Evolutionary conservation across 345 rosid genomes (phyloP).

Genomic region (Noccaea bulbosa): DNA sequence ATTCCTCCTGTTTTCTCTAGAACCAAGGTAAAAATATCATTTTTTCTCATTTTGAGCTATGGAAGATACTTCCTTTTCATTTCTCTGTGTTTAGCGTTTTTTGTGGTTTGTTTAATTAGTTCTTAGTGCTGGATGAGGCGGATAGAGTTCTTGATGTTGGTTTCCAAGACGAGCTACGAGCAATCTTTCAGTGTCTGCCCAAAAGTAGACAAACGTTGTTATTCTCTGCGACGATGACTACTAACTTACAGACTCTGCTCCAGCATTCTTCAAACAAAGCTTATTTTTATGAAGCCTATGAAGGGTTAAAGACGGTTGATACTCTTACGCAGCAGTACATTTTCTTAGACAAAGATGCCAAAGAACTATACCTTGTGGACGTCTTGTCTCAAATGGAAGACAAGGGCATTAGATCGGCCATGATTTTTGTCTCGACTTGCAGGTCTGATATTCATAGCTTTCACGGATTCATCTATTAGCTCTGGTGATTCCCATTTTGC

Average conservation of each 20-base stretch:
- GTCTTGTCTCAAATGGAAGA: conserved; percentile 83
- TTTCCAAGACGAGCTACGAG: conserved; percentile 82
- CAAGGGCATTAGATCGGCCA: conserved; percentile 83
- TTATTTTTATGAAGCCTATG: conserved; percentile 91
- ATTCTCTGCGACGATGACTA: conserved; percentile 96
- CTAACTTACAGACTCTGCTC: conserved; percentile 67
- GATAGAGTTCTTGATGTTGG: conserved; percentile 97
- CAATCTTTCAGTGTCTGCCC: conserved; percentile 73
- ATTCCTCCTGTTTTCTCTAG: conserved; percentile 73
- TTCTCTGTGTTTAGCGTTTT: not conserved
- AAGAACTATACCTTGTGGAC: conserved; percentile 82
- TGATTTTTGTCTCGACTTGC: conserved; percentile 96
- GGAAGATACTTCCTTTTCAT: not conserved
- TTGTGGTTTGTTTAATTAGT: conserved; percentile 52
- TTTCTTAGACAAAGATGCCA: conserved; percentile 70
- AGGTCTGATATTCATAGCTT: conserved; percentile 53
- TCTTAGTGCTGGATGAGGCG: conserved; percentile 93
- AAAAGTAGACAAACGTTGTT: conserved; percentile 76
- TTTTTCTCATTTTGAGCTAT: conserved; percentile 1
- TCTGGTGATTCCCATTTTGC: not conserved
- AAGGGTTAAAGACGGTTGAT: conserved; percentile 90
- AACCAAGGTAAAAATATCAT: conserved; percentile 60
- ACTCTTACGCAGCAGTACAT: conserved; percentile 83
- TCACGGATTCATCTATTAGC: not conserved
- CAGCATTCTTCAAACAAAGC: conserved; percentile 86